These are phyloP conservation scores for Coemansia sp. DNA, from an alignment of 192 early-diverging fungal species.

Conservation along the genomic window DNA sequence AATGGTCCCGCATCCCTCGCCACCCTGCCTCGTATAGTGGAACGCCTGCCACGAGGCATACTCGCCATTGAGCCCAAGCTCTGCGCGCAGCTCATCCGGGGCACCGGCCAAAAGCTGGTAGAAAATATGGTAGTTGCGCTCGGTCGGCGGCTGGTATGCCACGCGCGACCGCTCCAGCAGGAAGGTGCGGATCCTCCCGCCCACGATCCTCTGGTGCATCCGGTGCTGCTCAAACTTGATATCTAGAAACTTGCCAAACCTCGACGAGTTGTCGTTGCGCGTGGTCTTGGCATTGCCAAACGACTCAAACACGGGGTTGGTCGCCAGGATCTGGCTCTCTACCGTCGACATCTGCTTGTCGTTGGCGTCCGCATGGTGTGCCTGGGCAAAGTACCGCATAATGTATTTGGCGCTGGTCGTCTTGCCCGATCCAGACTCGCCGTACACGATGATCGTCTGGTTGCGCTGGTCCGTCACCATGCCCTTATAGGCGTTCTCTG, in stretches of 20 bases:
- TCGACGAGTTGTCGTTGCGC: slow-evolving; percentile 79
- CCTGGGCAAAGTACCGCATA: slow-evolving; percentile 94
- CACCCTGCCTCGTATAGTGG: slow-evolving; percentile 50
- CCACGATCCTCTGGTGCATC: slow-evolving; percentile 67
- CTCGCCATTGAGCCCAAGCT: slow-evolving; percentile 65
- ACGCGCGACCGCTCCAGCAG: slow-evolving; percentile 89
- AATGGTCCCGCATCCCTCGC: slow-evolving; percentile 45
- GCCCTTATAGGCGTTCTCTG: slow-evolving; percentile 93
- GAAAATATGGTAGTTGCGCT: slow-evolving; percentile 95
- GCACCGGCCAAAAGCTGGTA: slow-evolving; percentile 91
- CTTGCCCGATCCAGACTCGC: slow-evolving; percentile 97
- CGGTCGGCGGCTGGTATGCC: slow-evolving; percentile 59
- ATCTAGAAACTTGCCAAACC: slow-evolving; percentile 82
- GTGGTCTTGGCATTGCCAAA: slow-evolving; percentile 86
- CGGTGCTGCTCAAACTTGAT: slow-evolving; percentile 81
- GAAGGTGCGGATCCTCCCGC: slow-evolving; percentile 81
- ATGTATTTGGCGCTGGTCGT: slow-evolving; percentile 96
- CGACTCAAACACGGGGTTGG: slow-evolving; percentile 78
- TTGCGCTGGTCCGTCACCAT: slow-evolving; percentile 91
- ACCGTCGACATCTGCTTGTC: slow-evolving; percentile 47
- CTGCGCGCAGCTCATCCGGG: slow-evolving; percentile 65
- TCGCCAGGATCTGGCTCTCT: slow-evolving; percentile 63
- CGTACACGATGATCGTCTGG: slow-evolving; percentile 97
- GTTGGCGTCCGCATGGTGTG: slow-evolving; percentile 63
- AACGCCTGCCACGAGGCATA: slow-evolving; percentile 60